phyloP scores from a whole-genome alignment of 2,329 filamentous ascomycete genomes.

The Ophiostoma himal-ulmi region DNA sequence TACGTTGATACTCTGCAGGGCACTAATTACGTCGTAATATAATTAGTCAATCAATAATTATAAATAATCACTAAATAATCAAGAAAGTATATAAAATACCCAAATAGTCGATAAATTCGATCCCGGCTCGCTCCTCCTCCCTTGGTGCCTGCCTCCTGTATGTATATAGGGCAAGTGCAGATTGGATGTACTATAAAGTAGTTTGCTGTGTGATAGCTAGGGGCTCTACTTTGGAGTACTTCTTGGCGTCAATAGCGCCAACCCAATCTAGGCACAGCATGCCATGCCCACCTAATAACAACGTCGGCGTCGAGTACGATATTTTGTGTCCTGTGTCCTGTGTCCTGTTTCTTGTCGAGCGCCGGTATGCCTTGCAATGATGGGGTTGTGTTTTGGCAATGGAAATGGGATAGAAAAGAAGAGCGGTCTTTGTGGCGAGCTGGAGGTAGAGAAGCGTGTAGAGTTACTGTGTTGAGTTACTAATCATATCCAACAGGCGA shows the following conservation, averaged over 20 bases:
- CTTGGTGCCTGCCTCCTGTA: neutral
- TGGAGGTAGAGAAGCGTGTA: too few relatives aligned
- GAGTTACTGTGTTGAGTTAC: too few relatives aligned
- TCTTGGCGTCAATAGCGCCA: neutral
- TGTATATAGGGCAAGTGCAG: neutral
- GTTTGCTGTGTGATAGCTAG: neutral
- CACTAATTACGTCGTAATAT: too few relatives aligned
- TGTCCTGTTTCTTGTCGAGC: neutral
- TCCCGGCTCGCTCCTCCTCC: constrained; percentile 4
- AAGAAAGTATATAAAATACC: neutral
- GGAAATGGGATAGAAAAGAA: too few relatives aligned
- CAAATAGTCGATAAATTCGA: neutral
- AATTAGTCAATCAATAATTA: neutral
- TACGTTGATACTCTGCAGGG: too few relatives aligned
- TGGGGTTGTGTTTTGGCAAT: too few relatives aligned
- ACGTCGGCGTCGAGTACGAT: neutral
- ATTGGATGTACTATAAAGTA: constrained; percentile 12
- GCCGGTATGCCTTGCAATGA: neutral
- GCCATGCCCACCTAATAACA: constrained; percentile 1
- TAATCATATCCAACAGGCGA: too few relatives aligned
- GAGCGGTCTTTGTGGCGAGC: too few relatives aligned
- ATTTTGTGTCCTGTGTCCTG: neutral
- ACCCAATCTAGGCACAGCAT: constrained; percentile 11
- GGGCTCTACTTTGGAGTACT: neutral
- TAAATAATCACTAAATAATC: neutral